A percentile compares a stretch with the other conserved stretches of the same genome.
Evolutionary conservation across 2,329 filamentous ascomycete genomes (phyloP).

Genomic region (Aureobasidium melanogenum): DNA sequence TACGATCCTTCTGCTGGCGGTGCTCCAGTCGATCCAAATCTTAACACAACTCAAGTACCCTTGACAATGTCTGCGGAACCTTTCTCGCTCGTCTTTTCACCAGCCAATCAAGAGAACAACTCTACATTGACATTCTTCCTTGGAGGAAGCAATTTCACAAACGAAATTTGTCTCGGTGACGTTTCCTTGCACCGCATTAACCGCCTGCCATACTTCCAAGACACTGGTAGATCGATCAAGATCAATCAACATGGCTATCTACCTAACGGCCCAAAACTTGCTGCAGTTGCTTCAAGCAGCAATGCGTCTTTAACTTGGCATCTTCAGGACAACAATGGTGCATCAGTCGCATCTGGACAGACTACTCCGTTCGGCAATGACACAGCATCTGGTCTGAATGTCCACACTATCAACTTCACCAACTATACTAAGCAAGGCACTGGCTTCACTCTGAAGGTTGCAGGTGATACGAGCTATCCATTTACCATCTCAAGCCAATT

Average conservation of each 20-base stretch:
- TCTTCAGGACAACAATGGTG: not conserved
- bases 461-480: constrained; percentile 8
- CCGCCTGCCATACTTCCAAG: constrained; percentile 9
- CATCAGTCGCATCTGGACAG: not conserved
- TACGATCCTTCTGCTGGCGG: constrained; percentile 9
- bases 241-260: constrained; percentile 13
- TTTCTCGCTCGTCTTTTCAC: constrained; percentile 10
- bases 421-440: not conserved
- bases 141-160: not conserved
- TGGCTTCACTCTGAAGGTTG: not conserved
- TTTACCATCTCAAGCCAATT: constrained; percentile 6
- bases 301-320: constrained; percentile 1
- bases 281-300: constrained; percentile 4
- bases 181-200: constrained; percentile 11
- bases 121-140: constrained; percentile 6
- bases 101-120: constrained; percentile 12
- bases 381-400: constrained; percentile 9
- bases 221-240: constrained; percentile 11
- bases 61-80: constrained; percentile 1
- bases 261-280: constrained; percentile 10
- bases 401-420: constrained; percentile 9
- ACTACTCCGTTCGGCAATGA: constrained; percentile 6
- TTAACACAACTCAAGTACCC: constrained; percentile 9
- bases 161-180: constrained; percentile 10
- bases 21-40: constrained; percentile 9